Evolutionary conservation across 2,329 filamentous ascomycete species (phyloP).

Genomic region (Celoporthe dispersa): DNA sequence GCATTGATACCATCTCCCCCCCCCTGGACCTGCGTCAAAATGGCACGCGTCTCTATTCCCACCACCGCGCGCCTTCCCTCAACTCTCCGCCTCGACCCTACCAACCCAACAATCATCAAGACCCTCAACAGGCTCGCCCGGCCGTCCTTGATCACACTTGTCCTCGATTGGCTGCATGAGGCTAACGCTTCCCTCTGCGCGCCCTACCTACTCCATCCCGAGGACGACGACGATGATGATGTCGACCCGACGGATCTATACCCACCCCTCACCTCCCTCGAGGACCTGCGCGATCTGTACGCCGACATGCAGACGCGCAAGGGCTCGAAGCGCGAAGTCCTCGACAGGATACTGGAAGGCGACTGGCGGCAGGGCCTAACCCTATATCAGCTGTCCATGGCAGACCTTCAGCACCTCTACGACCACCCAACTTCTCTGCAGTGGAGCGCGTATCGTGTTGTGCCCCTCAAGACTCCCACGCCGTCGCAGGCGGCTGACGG

Average conservation of each 20-base stretch:
- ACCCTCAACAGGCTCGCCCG: slow-evolving; percentile 73
- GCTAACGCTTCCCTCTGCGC: slow-evolving; percentile 62
- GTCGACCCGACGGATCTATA: slow-evolving; percentile 70
- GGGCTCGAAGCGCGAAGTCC: slow-evolving; percentile 65
- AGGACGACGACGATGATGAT: slow-evolving; percentile 46
- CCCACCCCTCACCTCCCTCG: slow-evolving; percentile 66
- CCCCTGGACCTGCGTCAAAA: slow-evolving; percentile 33
- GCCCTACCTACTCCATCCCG: slow-evolving; percentile 57
- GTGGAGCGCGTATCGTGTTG: slow-evolving; percentile 66
- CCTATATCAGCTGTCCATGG: slow-evolving; percentile 70
- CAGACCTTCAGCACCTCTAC: slow-evolving; percentile 69
- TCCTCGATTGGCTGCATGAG: slow-evolving; percentile 77
- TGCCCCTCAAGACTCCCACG: slow-evolving; percentile 51
- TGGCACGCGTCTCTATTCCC: slow-evolving; percentile 67
- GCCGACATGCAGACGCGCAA: slow-evolving; percentile 61
- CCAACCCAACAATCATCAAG: slow-evolving; percentile 67
- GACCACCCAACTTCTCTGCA: slow-evolving; percentile 67
- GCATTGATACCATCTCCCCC: not conserved
- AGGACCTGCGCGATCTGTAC: slow-evolving; percentile 70
- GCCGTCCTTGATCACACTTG: slow-evolving; percentile 71
- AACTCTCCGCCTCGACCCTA: slow-evolving; percentile 68
- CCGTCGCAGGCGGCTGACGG: slow-evolving; percentile 39
- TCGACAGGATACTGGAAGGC: slow-evolving; percentile 68
- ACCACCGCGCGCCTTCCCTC: slow-evolving; percentile 75
- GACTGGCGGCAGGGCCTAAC: slow-evolving; percentile 70